phyloP scores from a whole-genome alignment of 2,329 filamentous ascomycete genomes.

The Taxawa tesnikishii region DNA sequence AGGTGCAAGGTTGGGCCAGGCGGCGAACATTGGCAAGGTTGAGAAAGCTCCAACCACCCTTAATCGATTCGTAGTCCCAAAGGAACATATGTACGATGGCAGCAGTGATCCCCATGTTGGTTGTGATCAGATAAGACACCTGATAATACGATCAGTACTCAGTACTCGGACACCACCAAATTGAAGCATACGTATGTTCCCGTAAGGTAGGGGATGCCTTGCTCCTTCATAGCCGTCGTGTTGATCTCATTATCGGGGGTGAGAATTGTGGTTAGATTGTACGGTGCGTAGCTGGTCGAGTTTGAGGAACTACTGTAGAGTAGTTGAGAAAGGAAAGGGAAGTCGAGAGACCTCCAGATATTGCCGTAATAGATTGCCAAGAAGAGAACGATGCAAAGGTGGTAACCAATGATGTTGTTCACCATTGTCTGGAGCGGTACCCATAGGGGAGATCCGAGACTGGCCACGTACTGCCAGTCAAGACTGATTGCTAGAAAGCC shows the following conservation, averaged over 20 bases:
- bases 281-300: constrained; percentile 22
- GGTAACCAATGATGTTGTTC: constrained; percentile 27
- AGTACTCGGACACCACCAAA: no score
- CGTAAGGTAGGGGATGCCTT: constrained; percentile 32
- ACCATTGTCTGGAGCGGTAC: constrained; percentile 25
- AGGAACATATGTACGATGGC: constrained; percentile 31
- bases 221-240: constrained; percentile 17
- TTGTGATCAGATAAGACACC: constrained; percentile 28
- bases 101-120: constrained; percentile 36
- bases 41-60: constrained; percentile 20
- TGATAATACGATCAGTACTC: no score
- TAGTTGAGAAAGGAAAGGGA: constrained; percentile 31
- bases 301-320: constrained; percentile 28
- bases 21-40: constrained; percentile 13
- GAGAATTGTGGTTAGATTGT: constrained; percentile 32
- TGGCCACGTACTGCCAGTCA: constrained; percentile 34
- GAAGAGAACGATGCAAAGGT: constrained; percentile 25
- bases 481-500: constrained; percentile 30
- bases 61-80: constrained; percentile 23
- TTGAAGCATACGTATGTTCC: constrained; percentile 14
- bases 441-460: constrained; percentile 21
- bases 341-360: constrained; percentile 26
- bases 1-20: constrained; percentile 8
- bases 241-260: constrained; percentile 27
- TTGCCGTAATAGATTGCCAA: constrained; percentile 31